Percentiles rank a stretch among this genome's conserved stretches.
These are phyloP conservation scores for Eucommia ulmoides DNA, from an alignment of 257 asterid species.

Conservation along the genomic window DNA sequence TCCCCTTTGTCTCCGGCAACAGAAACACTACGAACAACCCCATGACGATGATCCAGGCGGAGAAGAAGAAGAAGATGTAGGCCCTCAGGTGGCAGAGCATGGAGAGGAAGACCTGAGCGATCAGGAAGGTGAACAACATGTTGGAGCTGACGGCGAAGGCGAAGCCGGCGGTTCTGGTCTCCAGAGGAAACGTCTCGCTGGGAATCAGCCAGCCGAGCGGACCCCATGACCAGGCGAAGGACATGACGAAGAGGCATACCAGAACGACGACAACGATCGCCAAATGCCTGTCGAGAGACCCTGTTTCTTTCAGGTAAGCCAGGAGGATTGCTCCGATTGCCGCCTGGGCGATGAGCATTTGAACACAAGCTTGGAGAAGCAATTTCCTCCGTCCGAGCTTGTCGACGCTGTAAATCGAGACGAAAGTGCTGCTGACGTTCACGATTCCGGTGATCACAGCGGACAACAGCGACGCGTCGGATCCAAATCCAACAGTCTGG, in stretches of 20 bases:
- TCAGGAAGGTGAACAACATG: conserved; percentile 36
- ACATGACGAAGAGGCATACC: conserved; percentile 51
- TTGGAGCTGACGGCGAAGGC: conserved; percentile 60
- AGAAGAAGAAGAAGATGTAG: conserved; percentile 36
- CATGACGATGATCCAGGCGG: conserved; percentile 35
- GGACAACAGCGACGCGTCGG: conserved; percentile 32
- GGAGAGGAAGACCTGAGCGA: conserved; percentile 33
- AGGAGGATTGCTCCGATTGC: conserved; percentile 36
- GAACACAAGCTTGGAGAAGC: conserved; percentile 61
- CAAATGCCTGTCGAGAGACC: conserved; percentile 21
- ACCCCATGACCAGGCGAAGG: conserved; percentile 87
- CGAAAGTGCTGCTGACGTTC: conserved; percentile 43
- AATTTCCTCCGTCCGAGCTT: conserved; percentile 53
- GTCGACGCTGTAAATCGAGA: conserved; percentile 41
- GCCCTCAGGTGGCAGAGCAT: conserved; percentile 36
- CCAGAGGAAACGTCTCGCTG: conserved; percentile 59
- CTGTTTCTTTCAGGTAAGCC: conserved; percentile 21
- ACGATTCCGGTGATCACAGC: conserved; percentile 49
- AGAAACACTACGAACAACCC: conserved; percentile 24
- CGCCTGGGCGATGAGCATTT: conserved; percentile 52
- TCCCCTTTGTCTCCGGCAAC: conserved; percentile 41
- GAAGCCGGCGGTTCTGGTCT: conserved; percentile 59
- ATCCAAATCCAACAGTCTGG: conserved; percentile 51
- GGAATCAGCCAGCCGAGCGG: conserved; percentile 75
- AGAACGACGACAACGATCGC: conserved; percentile 37